These are phyloP conservation scores for Gymnopilus junonius DNA, from an alignment of 768 basidiomycete species.

Conservation along the genomic window DNA sequence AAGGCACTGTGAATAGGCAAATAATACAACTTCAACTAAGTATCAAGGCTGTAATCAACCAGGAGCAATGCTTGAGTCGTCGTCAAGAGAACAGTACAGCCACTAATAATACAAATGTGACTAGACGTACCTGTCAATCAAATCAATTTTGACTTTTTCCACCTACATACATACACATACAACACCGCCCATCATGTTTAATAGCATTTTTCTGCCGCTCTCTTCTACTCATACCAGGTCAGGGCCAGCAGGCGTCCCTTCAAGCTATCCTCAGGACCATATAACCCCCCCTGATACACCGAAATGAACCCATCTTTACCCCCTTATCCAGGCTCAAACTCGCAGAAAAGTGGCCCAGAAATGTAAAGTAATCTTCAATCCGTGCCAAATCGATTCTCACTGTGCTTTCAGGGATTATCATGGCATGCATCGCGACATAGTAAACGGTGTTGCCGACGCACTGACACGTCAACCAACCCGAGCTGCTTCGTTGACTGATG, in stretches of 20 bases:
- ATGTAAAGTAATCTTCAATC: neutral
- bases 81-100: neutral
- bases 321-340: neutral
- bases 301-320: neutral
- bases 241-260: neutral
- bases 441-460: neutral
- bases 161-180: neutral
- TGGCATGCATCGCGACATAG: conserved; percentile 11
- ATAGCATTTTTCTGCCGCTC: neutral
- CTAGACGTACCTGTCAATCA: neutral
- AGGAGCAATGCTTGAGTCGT: neutral
- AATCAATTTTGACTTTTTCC: neutral
- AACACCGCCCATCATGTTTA: neutral
- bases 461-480: conserved; percentile 8
- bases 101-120: neutral
- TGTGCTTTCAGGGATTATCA: conserved; percentile 13
- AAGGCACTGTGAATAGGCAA: neutral
- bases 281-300: neutral
- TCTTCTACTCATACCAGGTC: neutral
- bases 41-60: neutral
- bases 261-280: neutral
- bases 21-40: no score
- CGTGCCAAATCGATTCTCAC: neutral
- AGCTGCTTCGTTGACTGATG: neutral
- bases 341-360: neutral